phyloP scores from a whole-genome alignment of 2,329 filamentous ascomycete species.

The Colletotrichum sp. region DNA sequence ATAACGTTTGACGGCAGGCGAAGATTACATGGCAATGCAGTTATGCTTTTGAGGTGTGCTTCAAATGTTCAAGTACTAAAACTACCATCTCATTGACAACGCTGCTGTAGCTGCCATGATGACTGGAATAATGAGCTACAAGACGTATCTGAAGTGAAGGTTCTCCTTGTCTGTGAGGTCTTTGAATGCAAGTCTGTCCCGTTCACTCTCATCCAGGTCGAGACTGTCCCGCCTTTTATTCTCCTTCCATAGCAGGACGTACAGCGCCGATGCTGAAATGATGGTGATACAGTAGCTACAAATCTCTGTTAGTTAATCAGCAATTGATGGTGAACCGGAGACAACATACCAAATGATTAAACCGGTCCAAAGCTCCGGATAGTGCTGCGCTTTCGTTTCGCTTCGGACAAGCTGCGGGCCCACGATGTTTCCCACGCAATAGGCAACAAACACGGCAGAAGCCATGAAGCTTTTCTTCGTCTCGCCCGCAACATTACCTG shows the following conservation, averaged over 20 bases:
- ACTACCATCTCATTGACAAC: background rate
- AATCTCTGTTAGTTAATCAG: background rate
- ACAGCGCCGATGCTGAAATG: background rate
- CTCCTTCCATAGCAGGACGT: background rate
- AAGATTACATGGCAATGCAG: rapidly evolving
- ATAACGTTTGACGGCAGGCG: background rate
- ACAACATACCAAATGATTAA: conserved; percentile 57
- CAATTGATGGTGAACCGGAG: no score
- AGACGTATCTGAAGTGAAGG: background rate
- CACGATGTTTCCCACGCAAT: conserved; percentile 64
- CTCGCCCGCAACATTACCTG: conserved; percentile 60
- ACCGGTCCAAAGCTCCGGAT: conserved; percentile 60
- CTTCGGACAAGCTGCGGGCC: conserved; percentile 61
- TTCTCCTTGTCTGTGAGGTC: conserved; percentile 8
- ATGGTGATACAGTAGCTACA: background rate
- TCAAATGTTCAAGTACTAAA: background rate
- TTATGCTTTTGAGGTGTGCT: background rate
- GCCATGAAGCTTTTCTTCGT: conserved; percentile 67
- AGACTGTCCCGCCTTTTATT: background rate
- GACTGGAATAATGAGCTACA: background rate
- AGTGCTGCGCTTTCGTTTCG: conserved; percentile 55
- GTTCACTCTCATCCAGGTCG: background rate
- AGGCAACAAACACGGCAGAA: conserved; percentile 61
- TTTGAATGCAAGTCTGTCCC: background rate
- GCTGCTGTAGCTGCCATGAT: background rate